Conservation (phyloP, 2,329 filamentous ascomycete genomes). For the Penicillium verrucosum region DNA sequence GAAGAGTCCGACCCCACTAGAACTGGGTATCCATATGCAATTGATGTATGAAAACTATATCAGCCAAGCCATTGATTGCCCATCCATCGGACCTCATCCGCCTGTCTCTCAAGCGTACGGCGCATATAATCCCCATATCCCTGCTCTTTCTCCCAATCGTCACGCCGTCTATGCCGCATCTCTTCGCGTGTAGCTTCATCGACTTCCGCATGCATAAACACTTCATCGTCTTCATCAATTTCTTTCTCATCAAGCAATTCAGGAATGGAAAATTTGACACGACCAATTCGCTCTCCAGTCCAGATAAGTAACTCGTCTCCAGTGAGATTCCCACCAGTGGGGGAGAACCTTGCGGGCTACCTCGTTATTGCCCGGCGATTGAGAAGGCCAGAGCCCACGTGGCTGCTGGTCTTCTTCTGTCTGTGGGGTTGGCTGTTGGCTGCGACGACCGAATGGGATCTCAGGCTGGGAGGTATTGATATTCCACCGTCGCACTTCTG, state of each 20-base stretch:
- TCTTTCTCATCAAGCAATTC: slow-evolving; percentile 39
- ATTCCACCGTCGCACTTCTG: slow-evolving; percentile 55
- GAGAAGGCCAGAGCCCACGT: slow-evolving; percentile 56
- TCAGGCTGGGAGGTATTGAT: slow-evolving; percentile 48
- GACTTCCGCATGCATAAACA: slow-evolving; percentile 28
- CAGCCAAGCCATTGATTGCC: slow-evolving; percentile 44
- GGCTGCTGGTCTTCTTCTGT: slow-evolving; percentile 36
- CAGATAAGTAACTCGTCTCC: slow-evolving; percentile 74
- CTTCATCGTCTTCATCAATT: slow-evolving; percentile 39
- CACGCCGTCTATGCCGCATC: slow-evolving; percentile 30
- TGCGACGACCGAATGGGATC: slow-evolving; percentile 12
- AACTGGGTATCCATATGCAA: neutral
- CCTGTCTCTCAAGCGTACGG: slow-evolving; percentile 69
- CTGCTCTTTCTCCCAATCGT: slow-evolving; percentile 34
- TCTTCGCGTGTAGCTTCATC: slow-evolving; percentile 29
- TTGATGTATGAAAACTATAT: neutral
- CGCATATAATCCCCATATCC: slow-evolving; percentile 73
- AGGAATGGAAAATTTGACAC: slow-evolving; percentile 60
- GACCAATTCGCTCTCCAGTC: slow-evolving; percentile 80
- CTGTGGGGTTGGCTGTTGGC: slow-evolving; percentile 13
- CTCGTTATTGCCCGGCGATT: slow-evolving; percentile 52
- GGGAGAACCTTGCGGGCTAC: slow-evolving; percentile 78
- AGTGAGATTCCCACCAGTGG: slow-evolving; percentile 49
- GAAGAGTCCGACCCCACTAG: neutral
- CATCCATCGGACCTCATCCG: slow-evolving; percentile 74